phyloP scores from a whole-genome alignment of 768 basidiomycete genomes.

The Phaeolepiota aurea region DNA sequence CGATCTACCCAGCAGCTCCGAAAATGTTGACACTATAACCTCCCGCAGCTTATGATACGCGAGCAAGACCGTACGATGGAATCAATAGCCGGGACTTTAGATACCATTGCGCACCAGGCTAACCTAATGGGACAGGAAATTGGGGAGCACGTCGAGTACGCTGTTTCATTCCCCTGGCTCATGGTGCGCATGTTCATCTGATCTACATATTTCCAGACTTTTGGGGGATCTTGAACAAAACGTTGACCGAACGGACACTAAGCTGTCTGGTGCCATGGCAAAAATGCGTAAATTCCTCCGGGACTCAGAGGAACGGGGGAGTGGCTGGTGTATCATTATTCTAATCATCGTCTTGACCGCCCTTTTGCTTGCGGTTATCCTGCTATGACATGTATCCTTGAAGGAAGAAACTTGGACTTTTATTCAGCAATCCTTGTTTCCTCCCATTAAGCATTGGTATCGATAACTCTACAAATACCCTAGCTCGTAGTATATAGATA shows the following conservation, averaged over 20 bases:
- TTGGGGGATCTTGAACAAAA: constrained; percentile 69
- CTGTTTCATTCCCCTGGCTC: too few species aligned
- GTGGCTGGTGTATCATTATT: constrained; percentile 85
- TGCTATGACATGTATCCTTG: constrained; percentile 54
- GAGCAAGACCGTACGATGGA: constrained; percentile 89
- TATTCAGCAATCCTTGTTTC: neutral
- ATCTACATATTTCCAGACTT: constrained; percentile 69
- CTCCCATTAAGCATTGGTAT: neutral
- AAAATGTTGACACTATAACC: neutral
- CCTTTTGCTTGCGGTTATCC: constrained; percentile 72
- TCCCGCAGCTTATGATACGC: constrained; percentile 80
- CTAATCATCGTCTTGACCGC: constrained; percentile 73
- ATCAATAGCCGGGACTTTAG: constrained; percentile 80
- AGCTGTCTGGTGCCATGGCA: constrained; percentile 56
- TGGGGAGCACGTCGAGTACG: constrained; percentile 81
- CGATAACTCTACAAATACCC: too few species aligned
- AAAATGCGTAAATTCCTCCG: constrained; percentile 75
- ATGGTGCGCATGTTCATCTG: too few species aligned
- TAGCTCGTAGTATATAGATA: too few species aligned
- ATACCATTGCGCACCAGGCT: constrained; percentile 82
- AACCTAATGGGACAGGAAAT: constrained; percentile 94
- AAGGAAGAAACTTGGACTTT: constrained; percentile 4
- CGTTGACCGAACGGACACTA: constrained; percentile 61
- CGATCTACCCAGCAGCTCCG: neutral
- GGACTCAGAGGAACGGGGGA: constrained; percentile 84